These are phyloP conservation scores for Skeletonema marinoi DNA, from an alignment of 108 stramenopile genomes.

Conservation along the genomic window DNA sequence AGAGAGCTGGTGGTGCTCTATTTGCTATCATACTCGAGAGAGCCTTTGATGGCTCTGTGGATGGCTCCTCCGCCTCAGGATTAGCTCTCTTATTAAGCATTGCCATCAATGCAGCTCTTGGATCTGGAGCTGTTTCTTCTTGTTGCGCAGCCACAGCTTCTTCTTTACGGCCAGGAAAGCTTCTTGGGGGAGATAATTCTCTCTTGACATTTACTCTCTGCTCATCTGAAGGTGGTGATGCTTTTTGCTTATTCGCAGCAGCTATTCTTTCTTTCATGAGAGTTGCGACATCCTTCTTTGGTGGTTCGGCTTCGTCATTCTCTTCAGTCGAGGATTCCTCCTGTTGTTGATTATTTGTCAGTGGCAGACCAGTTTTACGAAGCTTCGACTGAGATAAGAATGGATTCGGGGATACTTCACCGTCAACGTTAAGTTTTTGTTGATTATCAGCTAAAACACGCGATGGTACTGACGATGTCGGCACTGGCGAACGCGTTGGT, in stretches of 20 bases:
- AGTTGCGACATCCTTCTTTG: slow-evolving; percentile 67
- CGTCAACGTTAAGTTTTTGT: neutral
- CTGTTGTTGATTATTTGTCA: neutral
- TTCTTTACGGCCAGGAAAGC: neutral
- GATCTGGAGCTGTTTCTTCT: slow-evolving; percentile 15
- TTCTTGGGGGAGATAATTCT: neutral
- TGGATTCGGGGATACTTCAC: slow-evolving; percentile 24
- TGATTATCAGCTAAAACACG: neutral
- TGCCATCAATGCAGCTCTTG: slow-evolving; percentile 63
- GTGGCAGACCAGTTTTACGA: slow-evolving; percentile 29
- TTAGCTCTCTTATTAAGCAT: slow-evolving; percentile 54
- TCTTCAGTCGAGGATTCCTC: slow-evolving; percentile 8
- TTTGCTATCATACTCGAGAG: slow-evolving; percentile 3
- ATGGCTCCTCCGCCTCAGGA: neutral
- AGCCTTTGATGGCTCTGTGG: neutral
- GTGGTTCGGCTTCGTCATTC: slow-evolving; percentile 21
- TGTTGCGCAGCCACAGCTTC: neutral
- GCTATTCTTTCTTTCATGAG: slow-evolving; percentile 70
- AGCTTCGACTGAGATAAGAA: slow-evolving; percentile 48
- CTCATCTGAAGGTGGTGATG: neutral
- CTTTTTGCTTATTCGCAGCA: slow-evolving; percentile 47
- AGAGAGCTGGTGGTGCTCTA: neutral
- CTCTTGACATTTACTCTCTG: neutral
- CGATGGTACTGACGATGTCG: neutral
- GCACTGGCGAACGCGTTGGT: neutral